Evolutionary conservation across 2,329 filamentous ascomycete species (phyloP), one percentile per base, ranked within the genome.

Genomic region (Coccinonectria pachysandricola): DNA sequence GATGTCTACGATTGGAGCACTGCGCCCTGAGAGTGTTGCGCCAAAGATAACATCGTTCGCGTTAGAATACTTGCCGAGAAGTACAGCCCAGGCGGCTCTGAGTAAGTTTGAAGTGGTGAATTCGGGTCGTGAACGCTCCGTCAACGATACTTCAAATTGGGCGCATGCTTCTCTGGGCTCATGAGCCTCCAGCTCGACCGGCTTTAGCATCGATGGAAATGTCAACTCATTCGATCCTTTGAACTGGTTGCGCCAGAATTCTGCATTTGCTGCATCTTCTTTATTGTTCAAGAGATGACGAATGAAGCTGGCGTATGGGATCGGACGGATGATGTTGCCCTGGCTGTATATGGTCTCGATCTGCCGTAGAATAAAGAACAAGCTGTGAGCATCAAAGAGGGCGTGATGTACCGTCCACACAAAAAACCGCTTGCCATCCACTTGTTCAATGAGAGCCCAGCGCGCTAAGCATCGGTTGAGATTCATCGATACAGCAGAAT

Each of bases 91-190:
- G 14, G 22, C 22, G 17, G 22, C 22, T n/a, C 22, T 13, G 12
- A 24, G n/a, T 8, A 24, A 8, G 8, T 13, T 24, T 8, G 22
- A 11, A n/a, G 13, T 13, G 10, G 22, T 24, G 5, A 24, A n/a
- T n/a, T 24, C 22, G 8, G n/a, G n/a, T n/a, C n/a, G n/a, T n/a
- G n/a, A n/a, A n/a, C n/a, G n/a, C n/a, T n/a, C n/a, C n/a, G n/a
- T 24, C 23, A 24, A 11, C 15, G 23, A 15, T 24, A 24, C 23
- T 24, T n/a, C n/a, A n/a, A n/a, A n/a, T n/a, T n/a, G n/a, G n/a
- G n/a, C n/a, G n/a, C n/a, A n/a, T n/a, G n/a, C n/a, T n/a, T n/a
- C n/a, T n/a, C n/a, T n/a, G n/a, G n/a, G n/a, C n/a, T n/a, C n/a
- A n/a, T n/a, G n/a, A n/a, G n/a, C n/a, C n/a, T n/a, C n/a, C n/a